phyloP scores from a whole-genome alignment of 2,329 filamentous ascomycete species.

The Emmonsia crescens region DNA sequence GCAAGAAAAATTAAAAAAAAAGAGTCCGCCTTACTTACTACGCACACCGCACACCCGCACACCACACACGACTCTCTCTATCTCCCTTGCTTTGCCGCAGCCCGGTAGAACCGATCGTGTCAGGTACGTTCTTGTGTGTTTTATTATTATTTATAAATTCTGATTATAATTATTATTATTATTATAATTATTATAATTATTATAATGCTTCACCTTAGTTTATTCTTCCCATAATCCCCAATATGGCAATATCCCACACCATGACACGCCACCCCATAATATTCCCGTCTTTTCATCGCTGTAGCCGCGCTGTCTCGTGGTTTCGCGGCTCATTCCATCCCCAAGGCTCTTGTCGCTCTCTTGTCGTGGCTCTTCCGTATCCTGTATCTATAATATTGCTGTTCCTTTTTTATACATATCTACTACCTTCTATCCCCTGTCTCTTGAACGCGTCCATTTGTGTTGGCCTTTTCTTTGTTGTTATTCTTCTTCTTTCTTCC shows the following conservation, averaged over 20 bases:
- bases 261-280: background rate
- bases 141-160: background rate
- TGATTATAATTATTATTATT: background rate
- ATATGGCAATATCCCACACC: background rate
- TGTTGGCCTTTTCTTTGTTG: background rate
- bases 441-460: background rate
- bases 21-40: background rate
- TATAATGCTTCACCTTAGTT: background rate
- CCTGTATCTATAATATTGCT: background rate
- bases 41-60: background rate
- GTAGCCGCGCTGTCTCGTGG: background rate
- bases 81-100: background rate
- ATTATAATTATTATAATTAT: background rate
- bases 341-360: background rate
- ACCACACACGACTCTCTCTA: background rate
- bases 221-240: background rate
- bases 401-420: background rate
- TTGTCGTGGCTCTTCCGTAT: background rate
- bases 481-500: background rate
- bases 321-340: conserved; percentile 1
- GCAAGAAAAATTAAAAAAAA: background rate
- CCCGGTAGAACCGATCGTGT: conserved; percentile 1
- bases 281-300: background rate
- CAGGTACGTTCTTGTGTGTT: conserved; percentile 1
- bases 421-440: background rate